A percentile compares a stretch with the other conserved stretches of the same genome.
phyloP scores from a whole-genome alignment of 495 filamentous ascomycete genomes.

The Aspergillus affinis region DNA sequence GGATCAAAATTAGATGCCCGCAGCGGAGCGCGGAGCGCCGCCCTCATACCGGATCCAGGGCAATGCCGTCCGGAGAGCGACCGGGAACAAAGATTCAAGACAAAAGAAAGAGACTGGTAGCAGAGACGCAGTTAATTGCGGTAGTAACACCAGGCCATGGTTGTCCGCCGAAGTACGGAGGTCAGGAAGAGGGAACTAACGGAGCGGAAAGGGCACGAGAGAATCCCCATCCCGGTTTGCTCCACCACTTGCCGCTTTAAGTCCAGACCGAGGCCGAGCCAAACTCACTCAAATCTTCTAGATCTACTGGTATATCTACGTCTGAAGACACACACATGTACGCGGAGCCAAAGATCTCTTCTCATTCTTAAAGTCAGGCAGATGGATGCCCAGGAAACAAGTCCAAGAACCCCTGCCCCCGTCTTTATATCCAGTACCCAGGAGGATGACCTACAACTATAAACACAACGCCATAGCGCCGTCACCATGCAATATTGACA shows the following conservation, averaged over 20 bases:
- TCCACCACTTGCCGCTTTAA: constrained; percentile 6
- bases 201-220: background rate
- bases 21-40: constrained; percentile 37
- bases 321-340: background rate
- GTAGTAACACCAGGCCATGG: background rate
- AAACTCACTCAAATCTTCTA: background rate
- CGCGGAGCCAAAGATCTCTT: background rate
- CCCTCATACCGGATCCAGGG: constrained; percentile 39
- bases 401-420: background rate
- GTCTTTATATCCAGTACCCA: background rate
- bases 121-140: background rate
- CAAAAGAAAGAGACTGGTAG: background rate
- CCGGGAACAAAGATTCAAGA: constrained; percentile 13
- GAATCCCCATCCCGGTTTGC: background rate
- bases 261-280: background rate
- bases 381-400: background rate
- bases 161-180: background rate
- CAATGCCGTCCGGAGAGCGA: constrained; percentile 20
- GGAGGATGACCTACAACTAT: constrained; percentile 3
- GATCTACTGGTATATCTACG: background rate
- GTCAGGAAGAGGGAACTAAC: background rate
- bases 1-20: constrained; percentile 38
- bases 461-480: constrained; percentile 22
- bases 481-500: constrained; percentile 17
- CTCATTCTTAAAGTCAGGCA: background rate